Base-by-base conservation (phyloP, 2,329 filamentous ascomycete species). In the Whalleya microplaca region DNA sequence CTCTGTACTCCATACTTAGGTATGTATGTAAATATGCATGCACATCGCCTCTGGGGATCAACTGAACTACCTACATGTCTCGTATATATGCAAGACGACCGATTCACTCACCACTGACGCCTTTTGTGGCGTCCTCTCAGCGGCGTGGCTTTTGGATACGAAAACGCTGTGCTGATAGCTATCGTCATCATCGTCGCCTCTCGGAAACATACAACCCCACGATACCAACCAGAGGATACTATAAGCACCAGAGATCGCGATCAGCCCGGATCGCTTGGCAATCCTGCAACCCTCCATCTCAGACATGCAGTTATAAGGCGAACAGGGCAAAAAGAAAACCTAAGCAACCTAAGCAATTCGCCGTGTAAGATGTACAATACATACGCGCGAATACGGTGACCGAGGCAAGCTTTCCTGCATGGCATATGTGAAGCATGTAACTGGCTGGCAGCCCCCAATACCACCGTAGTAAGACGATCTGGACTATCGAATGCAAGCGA, bases 31-130 rank as follows among this genome's bases (percentile, higher is more conserved):
- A 10, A 14, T 37, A 48, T 54, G 44, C 45, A 50, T 47, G n/a
- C 48, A 51, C 37, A 21, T 55, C 51, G 53, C 40, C 32, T 3
- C 32, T 14, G 14, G 32, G 23, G 23, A 27, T 29, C 32, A 37
- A 37, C 23, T 27, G 9, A 27, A 27, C 23, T 27, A 27, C 23
- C 4, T 9, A 27, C 9, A n/a, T n/a, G n/a, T n/a, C n/a, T 29
- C 27, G 32, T 12, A 37, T 48, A 51, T 56, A 41, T 50, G 43
- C 44, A 45, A 12, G 9, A 21, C 19, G 19, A 48, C 40, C 21
- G 58, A 46, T 19, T 41, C 45, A 54, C 47, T 51, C 48, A 59
- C 27, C 46, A 48, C 52, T 41, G 59, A 53, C 51, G 59, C 51
- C 23, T 45, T 18, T 43, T 55, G 56, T 53, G 19, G 45, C 51